Base-by-base conservation (phyloP, 805 yeast species). In the Pichia deserticola region DNA sequence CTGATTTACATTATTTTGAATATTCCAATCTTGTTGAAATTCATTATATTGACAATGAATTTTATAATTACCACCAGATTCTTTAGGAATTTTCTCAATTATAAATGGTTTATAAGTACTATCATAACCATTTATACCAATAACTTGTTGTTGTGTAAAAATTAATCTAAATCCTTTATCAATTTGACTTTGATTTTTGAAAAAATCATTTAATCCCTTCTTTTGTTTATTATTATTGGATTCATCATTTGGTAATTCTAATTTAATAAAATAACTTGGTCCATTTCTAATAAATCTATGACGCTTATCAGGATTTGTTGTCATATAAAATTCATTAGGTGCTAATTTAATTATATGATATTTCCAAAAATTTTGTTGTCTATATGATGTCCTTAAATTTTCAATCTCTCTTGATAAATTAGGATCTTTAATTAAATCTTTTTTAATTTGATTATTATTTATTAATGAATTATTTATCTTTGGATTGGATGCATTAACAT, bases 231-330 rank as follows among this genome's bases (percentile, higher is more conserved):
- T n/a, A 32, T 43, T 35, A 13, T 41, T 15, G 2, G 41, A 13
- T 4, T 28, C 36, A 9, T 29, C 36, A 13, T 43, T 48, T 4
- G 57, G 57, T 3, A 64, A 40, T 39, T 64, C 60, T 3, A 75
- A 56, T 45, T 73, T 73, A 13, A 82, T 77, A 55, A 74, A 78
- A 57, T 77, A 81, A 4, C 86, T 81, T 0, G 89, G 89, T 0
- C 80, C 86, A 54, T 73, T 71, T 34, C 85, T 67, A 48, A 84
- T 76, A 54, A 74, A 76, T 36, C 77, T 62, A 60, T 84, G 89
- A 53, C 76, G 73, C 20, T 70, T 63, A 27, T 79, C 81, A 0
- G 89, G 89, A 56, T 81, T 84, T 0, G 90, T 84, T 1, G 89
- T 76, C 42, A 84, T 59, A 59, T 82, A 82, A 43, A 81, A 65